phyloP scores from a whole-genome alignment of 108 stramenopile genomes.

The Mediolabrus comicus region DNA sequence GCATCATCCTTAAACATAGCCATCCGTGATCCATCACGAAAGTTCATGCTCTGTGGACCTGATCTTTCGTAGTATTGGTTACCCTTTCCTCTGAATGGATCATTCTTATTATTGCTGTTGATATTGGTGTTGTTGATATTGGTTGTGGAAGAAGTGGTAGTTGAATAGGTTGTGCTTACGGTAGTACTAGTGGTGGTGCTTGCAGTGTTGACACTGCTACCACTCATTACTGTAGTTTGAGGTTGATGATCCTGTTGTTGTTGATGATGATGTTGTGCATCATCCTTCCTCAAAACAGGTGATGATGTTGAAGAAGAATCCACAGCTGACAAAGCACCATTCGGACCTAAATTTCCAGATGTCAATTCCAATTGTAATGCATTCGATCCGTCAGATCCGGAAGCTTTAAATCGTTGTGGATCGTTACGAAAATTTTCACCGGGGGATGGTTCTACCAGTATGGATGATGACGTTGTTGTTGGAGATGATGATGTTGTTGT shows the following conservation, averaged over 20 bases:
- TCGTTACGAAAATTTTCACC: neutral
- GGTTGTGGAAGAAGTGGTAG: neutral
- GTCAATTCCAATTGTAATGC: neutral
- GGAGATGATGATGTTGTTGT: neutral
- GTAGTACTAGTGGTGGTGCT: too few species aligned
- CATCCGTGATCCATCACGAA: constrained; percentile 32
- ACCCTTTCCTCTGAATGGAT: neutral
- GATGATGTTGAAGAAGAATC: too few species aligned
- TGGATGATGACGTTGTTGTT: neutral
- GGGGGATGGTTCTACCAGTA: neutral
- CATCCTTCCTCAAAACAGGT: too few species aligned
- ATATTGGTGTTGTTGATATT: neutral
- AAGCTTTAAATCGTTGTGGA: neutral
- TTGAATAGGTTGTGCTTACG: too few species aligned
- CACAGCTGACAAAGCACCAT: neutral
- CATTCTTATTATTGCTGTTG: neutral
- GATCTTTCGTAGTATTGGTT: neutral
- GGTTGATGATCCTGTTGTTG: too few species aligned
- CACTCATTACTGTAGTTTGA: too few species aligned
- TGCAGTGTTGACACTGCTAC: neutral
- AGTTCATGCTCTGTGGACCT: constrained; percentile 27
- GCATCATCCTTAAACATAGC: constrained; percentile 17
- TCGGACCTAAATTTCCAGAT: neutral
- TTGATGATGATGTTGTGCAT: too few species aligned
- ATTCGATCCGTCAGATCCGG: neutral